A percentile compares a stretch with the other conserved stretches of the same genome.
Conservation (phyloP, 495 filamentous ascomycete genomes). For the Hypoxylon crocopeplum region DNA sequence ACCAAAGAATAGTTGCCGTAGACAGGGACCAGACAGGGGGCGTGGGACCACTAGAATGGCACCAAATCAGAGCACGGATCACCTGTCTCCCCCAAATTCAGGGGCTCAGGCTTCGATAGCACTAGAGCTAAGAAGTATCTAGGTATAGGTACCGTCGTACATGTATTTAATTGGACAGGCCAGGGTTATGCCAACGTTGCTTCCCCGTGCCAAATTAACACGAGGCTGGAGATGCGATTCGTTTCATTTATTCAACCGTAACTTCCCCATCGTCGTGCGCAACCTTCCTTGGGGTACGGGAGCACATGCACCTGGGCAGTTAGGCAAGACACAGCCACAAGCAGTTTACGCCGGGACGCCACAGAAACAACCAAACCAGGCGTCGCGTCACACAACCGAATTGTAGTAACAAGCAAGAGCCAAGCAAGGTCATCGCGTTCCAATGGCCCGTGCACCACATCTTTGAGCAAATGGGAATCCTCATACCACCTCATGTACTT, state of each 20-base stretch:
- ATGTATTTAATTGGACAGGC: constrained; percentile 31
- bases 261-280: too few relatives aligned
- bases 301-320: background rate
- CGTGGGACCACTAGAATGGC: constrained; percentile 33
- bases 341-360: background rate
- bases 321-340: background rate
- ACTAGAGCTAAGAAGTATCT: constrained; percentile 10
- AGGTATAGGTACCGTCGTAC: too few relatives aligned
- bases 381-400: background rate
- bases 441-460: constrained; percentile 17
- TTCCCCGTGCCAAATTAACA: constrained; percentile 36
- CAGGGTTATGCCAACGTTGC: constrained; percentile 19
- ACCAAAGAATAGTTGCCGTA: constrained; percentile 32
- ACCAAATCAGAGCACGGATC: constrained; percentile 38
- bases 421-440: too few relatives aligned
- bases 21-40: constrained; percentile 27
- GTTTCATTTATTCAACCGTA: constrained; percentile 5
- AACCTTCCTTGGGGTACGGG: too few relatives aligned
- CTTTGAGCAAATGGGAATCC: constrained; percentile 8
- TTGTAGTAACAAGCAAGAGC: background rate
- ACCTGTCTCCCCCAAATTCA: constrained; percentile 24
- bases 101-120: constrained; percentile 24
- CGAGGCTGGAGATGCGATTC: constrained; percentile 29
- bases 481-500: constrained; percentile 10
- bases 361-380: background rate